A percentile compares a stretch with the other conserved stretches of the same genome.
phyloP scores from a whole-genome alignment of 2,329 filamentous ascomycete species.

The Fusarium miscanthi region DNA sequence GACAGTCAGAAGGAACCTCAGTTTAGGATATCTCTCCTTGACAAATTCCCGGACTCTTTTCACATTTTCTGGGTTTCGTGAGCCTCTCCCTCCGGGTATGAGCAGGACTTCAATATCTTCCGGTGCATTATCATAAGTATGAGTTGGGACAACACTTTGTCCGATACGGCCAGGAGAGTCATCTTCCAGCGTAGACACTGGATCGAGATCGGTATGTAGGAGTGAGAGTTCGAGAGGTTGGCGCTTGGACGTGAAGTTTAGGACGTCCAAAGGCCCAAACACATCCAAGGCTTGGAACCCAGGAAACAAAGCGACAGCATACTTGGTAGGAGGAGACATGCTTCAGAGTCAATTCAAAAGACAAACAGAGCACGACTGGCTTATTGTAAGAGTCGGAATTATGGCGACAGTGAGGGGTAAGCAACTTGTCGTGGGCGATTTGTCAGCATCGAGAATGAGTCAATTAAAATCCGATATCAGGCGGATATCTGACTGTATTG shows the following conservation, averaged over 20 bases:
- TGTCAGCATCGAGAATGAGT: conserved; percentile 6
- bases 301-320: conserved; percentile 37
- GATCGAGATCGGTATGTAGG: conserved; percentile 43
- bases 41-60: conserved; percentile 56
- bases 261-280: conserved; percentile 51
- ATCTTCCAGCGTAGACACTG: conserved; percentile 44
- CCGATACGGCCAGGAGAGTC: conserved; percentile 40
- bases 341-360: accelerated
- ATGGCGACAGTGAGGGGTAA: neutral
- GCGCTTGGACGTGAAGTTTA: conserved; percentile 46
- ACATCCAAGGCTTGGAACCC: conserved; percentile 44
- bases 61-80: conserved; percentile 39
- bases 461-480: neutral
- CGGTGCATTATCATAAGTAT: conserved; percentile 51
- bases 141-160: conserved; percentile 49
- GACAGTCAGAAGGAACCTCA: conserved; percentile 67
- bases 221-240: conserved; percentile 44
- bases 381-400: neutral
- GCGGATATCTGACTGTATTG: neutral
- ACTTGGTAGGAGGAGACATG: conserved; percentile 35
- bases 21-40: conserved; percentile 51
- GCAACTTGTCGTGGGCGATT: neutral
- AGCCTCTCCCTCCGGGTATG: conserved; percentile 53
- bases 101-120: conserved; percentile 53
- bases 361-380: too few relatives aligned